Evolutionary conservation across 352 stramenopile genomes (phyloP), one percentile per base, ranked within the genome.

Genomic region (Saprolegnia parasitica): DNA sequence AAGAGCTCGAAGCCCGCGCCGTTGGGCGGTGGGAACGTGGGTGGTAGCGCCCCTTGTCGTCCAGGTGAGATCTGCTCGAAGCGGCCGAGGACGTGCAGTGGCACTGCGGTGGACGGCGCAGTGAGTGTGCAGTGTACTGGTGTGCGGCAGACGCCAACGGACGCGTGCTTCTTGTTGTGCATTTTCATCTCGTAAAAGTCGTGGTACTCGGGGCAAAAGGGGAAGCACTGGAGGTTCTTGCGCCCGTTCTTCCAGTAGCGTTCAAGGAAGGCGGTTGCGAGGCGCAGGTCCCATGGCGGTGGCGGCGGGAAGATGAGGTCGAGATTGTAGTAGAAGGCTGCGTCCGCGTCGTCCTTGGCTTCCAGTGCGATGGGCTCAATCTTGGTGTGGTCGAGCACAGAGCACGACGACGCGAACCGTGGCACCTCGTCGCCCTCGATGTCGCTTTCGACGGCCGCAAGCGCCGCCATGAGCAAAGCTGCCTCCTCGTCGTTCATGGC

Each of bases 181-280:
- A 93, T 92, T 76, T 92, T 93, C 85, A 93, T 93, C 6, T 84
- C 91, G 76, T 91, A 94, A 29, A 95, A 96, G 72, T 96, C 88
- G 65, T 88, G 80, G 71, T 93, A 85, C 66, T 95, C 87, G 20
- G 87, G 87, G 39, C 88, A 96, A 3, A 80, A 78, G 10, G 88
- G 88, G 64, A 96, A 96, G 67, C 88, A 96, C 71, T 96, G 88
- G 52, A 96, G 60, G 68, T 96, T 96, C 73, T 95, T 96, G 37
- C 88, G 86, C 11, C 88, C 88, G 68, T 96, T 96, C 67, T 94
- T 93, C 87, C 87, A 96, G 73, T 96, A 96, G 9, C 47, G 56
- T n/a, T 37, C 35, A 3, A 64, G 24, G 13, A 74, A 67, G 23
- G 40, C 24, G 65, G 71, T 74, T 26, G 40, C 65, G 35, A 73